Conservation (phyloP, 768 basidiomycete genomes). For the Hypholoma fasciculare region DNA sequence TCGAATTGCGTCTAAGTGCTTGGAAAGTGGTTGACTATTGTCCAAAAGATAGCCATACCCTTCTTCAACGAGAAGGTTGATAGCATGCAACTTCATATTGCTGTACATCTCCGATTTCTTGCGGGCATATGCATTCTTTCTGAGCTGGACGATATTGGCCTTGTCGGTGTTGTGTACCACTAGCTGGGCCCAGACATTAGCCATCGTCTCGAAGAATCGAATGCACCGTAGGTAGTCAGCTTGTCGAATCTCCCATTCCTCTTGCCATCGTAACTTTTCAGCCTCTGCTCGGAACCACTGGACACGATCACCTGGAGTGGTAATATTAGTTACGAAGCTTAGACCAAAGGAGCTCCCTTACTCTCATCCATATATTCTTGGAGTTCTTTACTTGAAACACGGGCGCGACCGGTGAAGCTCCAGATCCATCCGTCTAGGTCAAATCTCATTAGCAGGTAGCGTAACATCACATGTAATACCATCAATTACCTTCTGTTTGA, state of each 20-base stretch:
- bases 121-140: not conserved
- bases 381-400: not conserved
- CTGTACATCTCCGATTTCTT: constrained; percentile 1
- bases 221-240: constrained; percentile 23
- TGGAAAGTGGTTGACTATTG: not conserved
- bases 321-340: not conserved
- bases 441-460: too few relatives aligned
- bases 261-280: constrained; percentile 26
- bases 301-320: constrained; percentile 21
- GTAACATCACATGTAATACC: too few relatives aligned
- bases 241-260: constrained; percentile 22
- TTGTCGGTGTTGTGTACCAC: not conserved
- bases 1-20: not conserved
- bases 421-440: not conserved
- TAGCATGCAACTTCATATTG: not conserved
- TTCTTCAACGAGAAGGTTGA: not conserved
- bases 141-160: not conserved
- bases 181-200: constrained; percentile 11
- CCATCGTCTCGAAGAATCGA: constrained; percentile 11
- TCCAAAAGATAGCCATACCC: not conserved
- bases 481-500: too few relatives aligned
- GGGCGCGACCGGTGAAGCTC: not conserved
- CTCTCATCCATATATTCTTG: not conserved
- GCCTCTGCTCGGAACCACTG: constrained; percentile 29
- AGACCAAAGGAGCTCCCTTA: not conserved